A percentile compares a stretch with the other conserved stretches of the same genome.
phyloP scores from a whole-genome alignment of 768 basidiomycete species.

The Paxillus involutus region DNA sequence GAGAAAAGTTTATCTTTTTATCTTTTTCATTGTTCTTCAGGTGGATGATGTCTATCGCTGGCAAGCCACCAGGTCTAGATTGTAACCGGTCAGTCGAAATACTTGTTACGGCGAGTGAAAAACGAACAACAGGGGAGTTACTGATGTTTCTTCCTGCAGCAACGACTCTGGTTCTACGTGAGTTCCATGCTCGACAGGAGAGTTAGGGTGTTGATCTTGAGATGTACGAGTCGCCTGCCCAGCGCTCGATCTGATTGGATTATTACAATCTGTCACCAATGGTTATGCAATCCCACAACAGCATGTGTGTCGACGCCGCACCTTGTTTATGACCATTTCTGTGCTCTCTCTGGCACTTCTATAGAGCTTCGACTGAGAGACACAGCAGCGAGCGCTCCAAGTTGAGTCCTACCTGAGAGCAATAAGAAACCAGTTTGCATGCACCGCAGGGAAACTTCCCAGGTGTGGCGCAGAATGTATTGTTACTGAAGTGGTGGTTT shows the following conservation, averaged over 20 bases:
- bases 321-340: constrained; percentile 38
- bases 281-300: neutral
- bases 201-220: neutral
- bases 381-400: neutral
- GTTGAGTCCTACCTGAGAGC: constrained; percentile 31
- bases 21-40: constrained; percentile 20
- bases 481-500: constrained; percentile 19
- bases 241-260: neutral
- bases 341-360: constrained; percentile 41
- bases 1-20: constrained; percentile 16
- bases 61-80: constrained; percentile 21
- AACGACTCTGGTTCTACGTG: neutral
- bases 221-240: neutral
- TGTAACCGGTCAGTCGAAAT: neutral
- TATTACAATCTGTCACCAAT: constrained; percentile 14
- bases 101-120: constrained; percentile 6
- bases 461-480: constrained; percentile 22
- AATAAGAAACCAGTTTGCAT: constrained; percentile 44
- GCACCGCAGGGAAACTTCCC: constrained; percentile 22
- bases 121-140: constrained; percentile 22
- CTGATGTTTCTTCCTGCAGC: neutral
- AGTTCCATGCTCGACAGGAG: neutral
- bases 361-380: neutral
- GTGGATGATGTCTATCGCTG: constrained; percentile 31
- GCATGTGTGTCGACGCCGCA: constrained; percentile 4